phyloP scores from a whole-genome alignment of 257 asterid species.

The Nicotiana otophora region DNA sequence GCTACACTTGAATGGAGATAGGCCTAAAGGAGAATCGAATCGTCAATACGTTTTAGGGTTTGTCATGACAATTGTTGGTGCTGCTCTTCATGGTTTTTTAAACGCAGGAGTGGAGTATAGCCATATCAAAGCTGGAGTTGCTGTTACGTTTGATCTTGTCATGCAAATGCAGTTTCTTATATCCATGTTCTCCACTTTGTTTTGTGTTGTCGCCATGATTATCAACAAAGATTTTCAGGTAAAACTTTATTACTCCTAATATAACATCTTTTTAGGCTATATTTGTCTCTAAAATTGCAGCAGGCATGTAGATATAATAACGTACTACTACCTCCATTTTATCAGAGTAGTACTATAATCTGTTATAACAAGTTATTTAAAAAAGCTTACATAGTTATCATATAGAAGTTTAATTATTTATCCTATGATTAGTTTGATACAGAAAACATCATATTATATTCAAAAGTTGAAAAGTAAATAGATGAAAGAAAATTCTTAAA shows the following conservation, averaged over 20 bases:
- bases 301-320: not conserved
- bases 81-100: slow-evolving; percentile 30
- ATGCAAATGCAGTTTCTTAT: slow-evolving; percentile 27
- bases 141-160: slow-evolving; percentile 17
- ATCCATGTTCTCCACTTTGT: slow-evolving; percentile 18
- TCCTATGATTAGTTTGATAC: not conserved
- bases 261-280: no score
- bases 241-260: no score
- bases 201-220: slow-evolving; percentile 28
- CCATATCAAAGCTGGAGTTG: slow-evolving; percentile 19
- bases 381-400: not conserved
- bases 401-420: not conserved
- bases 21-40: slow-evolving; percentile 26
- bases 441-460: not conserved
- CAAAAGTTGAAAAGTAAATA: not conserved
- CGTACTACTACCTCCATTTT: not conserved
- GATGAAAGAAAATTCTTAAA: not conserved
- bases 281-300: no score
- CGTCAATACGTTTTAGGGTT: slow-evolving; percentile 17
- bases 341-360: not conserved
- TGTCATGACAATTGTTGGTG: slow-evolving; percentile 26
- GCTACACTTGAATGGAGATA: slow-evolving; percentile 23
- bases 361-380: not conserved
- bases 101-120: slow-evolving; percentile 25
- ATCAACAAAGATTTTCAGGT: slow-evolving; percentile 34